A percentile compares a stretch with the other conserved stretches of the same genome.
phyloP scores from a whole-genome alignment of 805 yeast species.

The Candida golubevii region DNA sequence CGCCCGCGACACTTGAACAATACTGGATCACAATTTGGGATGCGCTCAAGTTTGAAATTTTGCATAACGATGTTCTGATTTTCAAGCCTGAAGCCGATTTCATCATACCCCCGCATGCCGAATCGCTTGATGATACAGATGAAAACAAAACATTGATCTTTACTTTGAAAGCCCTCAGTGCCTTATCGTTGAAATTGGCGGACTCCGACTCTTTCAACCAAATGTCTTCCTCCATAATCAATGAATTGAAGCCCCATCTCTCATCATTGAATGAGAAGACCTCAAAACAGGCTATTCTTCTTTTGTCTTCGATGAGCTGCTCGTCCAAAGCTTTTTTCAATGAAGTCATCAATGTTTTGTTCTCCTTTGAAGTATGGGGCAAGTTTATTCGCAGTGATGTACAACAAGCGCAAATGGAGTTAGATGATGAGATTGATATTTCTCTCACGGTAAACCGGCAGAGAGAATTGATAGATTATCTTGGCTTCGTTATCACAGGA shows the following conservation, averaged over 20 bases:
- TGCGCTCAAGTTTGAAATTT: slow-evolving; percentile 81
- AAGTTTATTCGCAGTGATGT: slow-evolving; percentile 27
- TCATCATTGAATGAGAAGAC: slow-evolving; percentile 47
- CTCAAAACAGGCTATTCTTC: slow-evolving; percentile 56
- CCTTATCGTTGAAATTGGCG: slow-evolving; percentile 33
- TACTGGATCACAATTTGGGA: slow-evolving; percentile 81
- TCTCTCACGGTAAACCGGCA: slow-evolving; percentile 51
- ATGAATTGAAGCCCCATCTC: slow-evolving; percentile 52
- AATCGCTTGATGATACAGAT: slow-evolving; percentile 29
- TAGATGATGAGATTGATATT: slow-evolving; percentile 18
- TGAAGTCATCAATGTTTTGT: slow-evolving; percentile 34
- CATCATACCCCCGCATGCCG: slow-evolving; percentile 26
- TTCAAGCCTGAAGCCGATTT: slow-evolving; percentile 24
- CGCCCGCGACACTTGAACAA: slow-evolving; percentile 43
- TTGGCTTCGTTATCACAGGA: slow-evolving; percentile 53
- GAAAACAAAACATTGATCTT: slow-evolving; percentile 34
- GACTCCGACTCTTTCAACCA: slow-evolving; percentile 26
- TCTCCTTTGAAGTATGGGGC: slow-evolving; percentile 41
- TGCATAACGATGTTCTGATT: slow-evolving; percentile 58
- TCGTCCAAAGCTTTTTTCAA: slow-evolving; percentile 46
- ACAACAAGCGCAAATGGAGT: slow-evolving; percentile 5
- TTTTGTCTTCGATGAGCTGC: slow-evolving; percentile 53
- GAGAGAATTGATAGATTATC: slow-evolving; percentile 52
- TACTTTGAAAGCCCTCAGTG: slow-evolving; percentile 30
- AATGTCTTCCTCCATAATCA: slow-evolving; percentile 21